These are phyloP conservation scores for Aureobasidium melanogenum DNA, from an alignment of 2,329 filamentous ascomycete genomes.

Conservation along the genomic window DNA sequence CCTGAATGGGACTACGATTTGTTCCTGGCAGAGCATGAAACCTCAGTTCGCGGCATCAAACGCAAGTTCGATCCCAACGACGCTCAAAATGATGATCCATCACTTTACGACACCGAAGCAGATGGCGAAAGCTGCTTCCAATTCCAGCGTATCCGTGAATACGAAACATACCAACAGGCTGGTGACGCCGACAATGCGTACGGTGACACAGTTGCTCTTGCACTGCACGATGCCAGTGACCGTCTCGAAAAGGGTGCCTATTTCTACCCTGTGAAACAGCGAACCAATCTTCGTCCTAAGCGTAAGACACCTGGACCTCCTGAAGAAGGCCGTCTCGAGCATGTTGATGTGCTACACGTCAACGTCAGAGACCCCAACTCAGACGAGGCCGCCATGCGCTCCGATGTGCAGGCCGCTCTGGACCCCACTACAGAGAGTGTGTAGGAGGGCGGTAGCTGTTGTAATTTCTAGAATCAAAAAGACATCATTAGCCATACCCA, in stretches of 20 bases:
- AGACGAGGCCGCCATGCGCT: slow-evolving; percentile 40
- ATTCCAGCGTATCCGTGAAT: slow-evolving; percentile 50
- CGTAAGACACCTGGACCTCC: slow-evolving; percentile 33
- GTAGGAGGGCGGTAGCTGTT: not conserved
- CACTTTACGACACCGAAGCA: slow-evolving; percentile 38
- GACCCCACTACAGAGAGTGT: slow-evolving; percentile 8
- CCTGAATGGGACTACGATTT: slow-evolving; percentile 52
- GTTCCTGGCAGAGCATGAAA: slow-evolving; percentile 45
- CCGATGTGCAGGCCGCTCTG: slow-evolving; percentile 17
- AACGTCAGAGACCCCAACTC: slow-evolving; percentile 42
- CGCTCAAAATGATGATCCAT: slow-evolving; percentile 44
- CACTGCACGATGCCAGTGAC: slow-evolving; percentile 44
- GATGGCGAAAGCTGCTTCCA: slow-evolving; percentile 37
- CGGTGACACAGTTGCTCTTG: slow-evolving; percentile 47
- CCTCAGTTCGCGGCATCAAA: slow-evolving; percentile 43
- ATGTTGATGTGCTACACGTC: slow-evolving; percentile 45
- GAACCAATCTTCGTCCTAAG: slow-evolving; percentile 43
- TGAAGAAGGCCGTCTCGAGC: slow-evolving; percentile 33
- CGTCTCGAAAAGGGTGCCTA: slow-evolving; percentile 46
- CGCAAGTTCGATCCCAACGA: slow-evolving; percentile 47
- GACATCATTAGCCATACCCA: not conserved
- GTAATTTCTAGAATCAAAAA: not conserved
- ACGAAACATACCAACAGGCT: slow-evolving; percentile 48
- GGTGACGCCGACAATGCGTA: slow-evolving; percentile 44
- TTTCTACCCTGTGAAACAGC: slow-evolving; percentile 52